Conservation (phyloP, 306 rosid genomes). For the Hippophae gyantsensis region DNA sequence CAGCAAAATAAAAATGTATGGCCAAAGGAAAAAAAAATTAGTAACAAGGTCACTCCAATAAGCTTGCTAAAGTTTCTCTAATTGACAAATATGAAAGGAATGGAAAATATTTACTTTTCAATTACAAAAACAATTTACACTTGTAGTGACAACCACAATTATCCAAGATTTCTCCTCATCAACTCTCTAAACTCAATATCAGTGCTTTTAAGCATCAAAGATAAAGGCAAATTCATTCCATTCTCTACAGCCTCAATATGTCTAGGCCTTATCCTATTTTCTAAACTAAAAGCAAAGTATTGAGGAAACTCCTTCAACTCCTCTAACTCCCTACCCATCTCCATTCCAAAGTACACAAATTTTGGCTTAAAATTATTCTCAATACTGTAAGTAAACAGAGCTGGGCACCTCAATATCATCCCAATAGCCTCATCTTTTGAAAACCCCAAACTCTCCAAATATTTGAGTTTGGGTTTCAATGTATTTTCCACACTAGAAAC, state of each 20-base stretch:
- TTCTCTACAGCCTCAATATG: conserved; percentile 42
- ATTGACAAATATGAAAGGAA: too few relatives aligned
- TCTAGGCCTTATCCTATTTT: conserved; percentile 85
- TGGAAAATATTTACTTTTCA: too few relatives aligned
- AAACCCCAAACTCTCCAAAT: conserved; percentile 52
- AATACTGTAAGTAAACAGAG: conserved; percentile 74
- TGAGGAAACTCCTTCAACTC: conserved; percentile 79
- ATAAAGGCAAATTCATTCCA: conserved; percentile 47
- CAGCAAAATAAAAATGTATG: too few relatives aligned
- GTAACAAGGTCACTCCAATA: too few relatives aligned
- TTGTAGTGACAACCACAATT: not conserved
- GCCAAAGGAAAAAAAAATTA: too few relatives aligned
- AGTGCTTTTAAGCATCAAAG: conserved; percentile 70
- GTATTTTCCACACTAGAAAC: conserved; percentile 76
- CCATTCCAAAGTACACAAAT: conserved; percentile 46
- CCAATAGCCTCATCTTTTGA: conserved; percentile 37
- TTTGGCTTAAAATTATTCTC: conserved; percentile 77
- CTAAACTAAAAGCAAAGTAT: conserved; percentile 78
- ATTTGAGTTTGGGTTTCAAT: conserved; percentile 56
- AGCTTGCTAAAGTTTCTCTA: too few relatives aligned
- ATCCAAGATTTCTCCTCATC: conserved; percentile 19
- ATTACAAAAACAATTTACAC: too few relatives aligned
- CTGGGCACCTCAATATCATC: conserved; percentile 70
- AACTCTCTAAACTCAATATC: conserved; percentile 61
- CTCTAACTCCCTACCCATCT: conserved; percentile 51